Percentiles rank a stretch among this genome's conserved stretches.
Evolutionary conservation across 1,284 basidiomycete species (phyloP).

Genomic region (Apiotrichum gracile): DNA sequence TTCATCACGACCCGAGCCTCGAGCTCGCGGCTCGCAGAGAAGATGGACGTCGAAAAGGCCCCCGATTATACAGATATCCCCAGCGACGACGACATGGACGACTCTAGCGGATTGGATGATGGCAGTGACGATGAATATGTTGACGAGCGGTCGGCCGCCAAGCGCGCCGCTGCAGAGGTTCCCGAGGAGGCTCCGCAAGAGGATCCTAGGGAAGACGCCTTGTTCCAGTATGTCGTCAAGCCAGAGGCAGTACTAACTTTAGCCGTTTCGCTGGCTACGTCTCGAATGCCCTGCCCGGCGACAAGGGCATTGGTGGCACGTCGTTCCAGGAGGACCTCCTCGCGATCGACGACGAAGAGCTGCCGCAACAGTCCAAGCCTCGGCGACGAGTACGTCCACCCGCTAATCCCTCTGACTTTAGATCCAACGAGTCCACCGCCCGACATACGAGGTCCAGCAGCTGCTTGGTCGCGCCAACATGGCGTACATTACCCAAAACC

Average conservation of each 20-base stretch:
- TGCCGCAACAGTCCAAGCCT: constrained; percentile 14
- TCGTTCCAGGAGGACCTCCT: constrained; percentile 25
- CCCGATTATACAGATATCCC: neutral
- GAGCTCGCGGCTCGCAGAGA: neutral
- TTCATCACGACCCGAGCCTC: constrained; percentile 4
- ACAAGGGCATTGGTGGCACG: constrained; percentile 11
- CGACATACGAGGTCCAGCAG: constrained; percentile 74
- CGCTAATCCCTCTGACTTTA: constrained; percentile 1
- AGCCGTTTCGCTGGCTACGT: constrained; percentile 37
- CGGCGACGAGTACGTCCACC: neutral
- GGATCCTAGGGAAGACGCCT: constrained; percentile 18
- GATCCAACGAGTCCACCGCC: constrained; percentile 53
- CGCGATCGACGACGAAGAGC: constrained; percentile 26
- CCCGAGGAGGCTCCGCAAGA: constrained; percentile 7
- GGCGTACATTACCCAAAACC: constrained; percentile 66
- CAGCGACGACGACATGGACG: constrained; percentile 2
- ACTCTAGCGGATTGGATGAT: constrained; percentile 26
- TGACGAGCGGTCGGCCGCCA: constrained; percentile 4
- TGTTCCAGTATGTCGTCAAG: constrained; percentile 26
- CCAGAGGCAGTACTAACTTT: neutral
- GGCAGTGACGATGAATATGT: constrained; percentile 16
- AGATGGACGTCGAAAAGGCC: constrained; percentile 2
- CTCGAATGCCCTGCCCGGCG: constrained; percentile 9
- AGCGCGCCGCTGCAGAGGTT: neutral
- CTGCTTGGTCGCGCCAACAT: constrained; percentile 82